Conservation (phyloP, 805 yeast genomes). For the Saccharomyces jurei region DNA sequence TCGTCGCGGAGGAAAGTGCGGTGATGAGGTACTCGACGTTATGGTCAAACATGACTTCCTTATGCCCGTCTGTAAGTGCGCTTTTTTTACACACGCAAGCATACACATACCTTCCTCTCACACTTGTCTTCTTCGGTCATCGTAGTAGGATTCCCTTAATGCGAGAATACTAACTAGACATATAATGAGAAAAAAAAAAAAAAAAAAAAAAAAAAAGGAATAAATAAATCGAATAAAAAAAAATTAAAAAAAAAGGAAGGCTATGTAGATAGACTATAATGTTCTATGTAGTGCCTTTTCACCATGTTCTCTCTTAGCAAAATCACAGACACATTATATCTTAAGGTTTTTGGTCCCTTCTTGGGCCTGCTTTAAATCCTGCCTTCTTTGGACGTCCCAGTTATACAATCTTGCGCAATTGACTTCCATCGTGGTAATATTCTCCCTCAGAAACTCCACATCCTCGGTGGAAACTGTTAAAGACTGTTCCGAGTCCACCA, state of each 20-base stretch:
- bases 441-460: conserved; percentile 79
- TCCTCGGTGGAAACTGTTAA: conserved; percentile 68
- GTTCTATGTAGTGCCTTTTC: neutral
- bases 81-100: neutral
- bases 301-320: neutral
- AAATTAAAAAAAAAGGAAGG: neutral
- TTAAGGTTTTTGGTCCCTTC: conserved; percentile 33
- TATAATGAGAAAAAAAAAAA: neutral
- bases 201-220: neutral
- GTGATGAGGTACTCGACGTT: neutral
- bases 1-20: neutral
- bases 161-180: neutral
- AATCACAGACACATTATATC: conserved; percentile 6
- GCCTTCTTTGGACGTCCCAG: conserved; percentile 78
- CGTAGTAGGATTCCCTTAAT: neutral
- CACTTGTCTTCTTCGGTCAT: neutral
- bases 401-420: conserved; percentile 88
- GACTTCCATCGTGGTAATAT: conserved; percentile 95
- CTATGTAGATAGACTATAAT: neutral
- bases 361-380: conserved; percentile 37
- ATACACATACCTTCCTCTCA: neutral
- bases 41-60: neutral
- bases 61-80: neutral
- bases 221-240: too few relatives aligned
- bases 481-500: conserved; percentile 53